phyloP scores from a whole-genome alignment of 2,329 filamentous ascomycete genomes.

The Botrytis medusae region DNA sequence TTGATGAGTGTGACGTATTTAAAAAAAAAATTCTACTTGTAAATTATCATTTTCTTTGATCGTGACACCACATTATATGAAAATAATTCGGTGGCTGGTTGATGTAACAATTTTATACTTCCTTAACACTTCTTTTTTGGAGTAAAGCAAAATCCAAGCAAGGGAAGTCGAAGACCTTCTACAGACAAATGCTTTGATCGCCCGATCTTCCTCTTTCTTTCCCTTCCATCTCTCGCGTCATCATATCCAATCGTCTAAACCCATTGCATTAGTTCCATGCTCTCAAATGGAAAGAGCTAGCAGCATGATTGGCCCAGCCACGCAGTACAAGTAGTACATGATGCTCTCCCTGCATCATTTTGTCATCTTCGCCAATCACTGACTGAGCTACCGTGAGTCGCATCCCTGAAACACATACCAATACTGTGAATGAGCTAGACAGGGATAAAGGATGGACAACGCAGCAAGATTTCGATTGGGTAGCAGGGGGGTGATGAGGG shows the following conservation, averaged over 20 bases:
- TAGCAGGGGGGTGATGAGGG: not conserved
- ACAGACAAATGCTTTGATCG: constrained; percentile 7
- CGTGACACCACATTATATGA: not conserved
- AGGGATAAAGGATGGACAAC: constrained; percentile 1
- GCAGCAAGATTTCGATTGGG: constrained; percentile 10
- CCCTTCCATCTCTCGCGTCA: not conserved
- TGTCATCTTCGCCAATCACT: not conserved
- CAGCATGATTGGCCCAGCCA: constrained; percentile 2
- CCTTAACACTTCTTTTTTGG: not conserved
- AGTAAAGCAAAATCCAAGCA: not conserved
- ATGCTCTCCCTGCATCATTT: not conserved
- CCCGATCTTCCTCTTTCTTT: constrained; percentile 7
- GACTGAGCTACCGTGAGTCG: not conserved
- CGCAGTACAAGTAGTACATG: not conserved
- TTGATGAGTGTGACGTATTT: not conserved
- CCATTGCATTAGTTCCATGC: not conserved
- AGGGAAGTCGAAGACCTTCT: constrained; percentile 7
- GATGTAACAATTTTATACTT: not conserved
- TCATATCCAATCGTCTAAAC: not conserved
- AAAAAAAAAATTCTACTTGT: not conserved
- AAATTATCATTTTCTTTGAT: not conserved
- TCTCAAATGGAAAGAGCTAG: not conserved
- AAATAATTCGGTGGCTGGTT: constrained; percentile 4
- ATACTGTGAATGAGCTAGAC: not conserved
- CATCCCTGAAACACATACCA: not conserved